A percentile compares a stretch with the other conserved stretches of the same genome.
Conservation (phyloP, 2,329 filamentous ascomycete genomes). For the Botrytis byssoidea region DNA sequence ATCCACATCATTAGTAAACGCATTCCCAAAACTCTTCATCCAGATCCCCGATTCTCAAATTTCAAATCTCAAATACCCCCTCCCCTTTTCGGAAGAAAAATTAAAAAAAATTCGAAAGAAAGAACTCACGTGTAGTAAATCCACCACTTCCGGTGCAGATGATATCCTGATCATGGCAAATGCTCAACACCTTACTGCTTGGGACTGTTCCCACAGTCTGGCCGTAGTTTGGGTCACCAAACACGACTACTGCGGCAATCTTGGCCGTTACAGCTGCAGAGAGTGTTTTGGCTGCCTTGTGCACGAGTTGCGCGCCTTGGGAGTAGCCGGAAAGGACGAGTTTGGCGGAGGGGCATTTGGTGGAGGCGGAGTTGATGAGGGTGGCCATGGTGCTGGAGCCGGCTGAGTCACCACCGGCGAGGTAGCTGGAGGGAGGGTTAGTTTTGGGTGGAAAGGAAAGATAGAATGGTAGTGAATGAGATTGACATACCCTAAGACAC, state of each 20-base stretch:
- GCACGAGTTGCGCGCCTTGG: constrained; percentile 46
- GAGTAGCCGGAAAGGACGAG: constrained; percentile 45
- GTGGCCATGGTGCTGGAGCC: constrained; percentile 26
- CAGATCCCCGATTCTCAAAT: neutral
- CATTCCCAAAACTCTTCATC: too few species aligned
- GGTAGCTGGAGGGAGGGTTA: neutral
- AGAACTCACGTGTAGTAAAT: constrained; percentile 12
- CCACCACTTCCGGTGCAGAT: neutral
- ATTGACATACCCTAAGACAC: constrained; percentile 31
- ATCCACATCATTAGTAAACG: constrained; percentile 43
- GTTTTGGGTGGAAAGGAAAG: neutral
- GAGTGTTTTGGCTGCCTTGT: constrained; percentile 41
- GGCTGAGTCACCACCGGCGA: neutral
- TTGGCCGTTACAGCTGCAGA: constrained; percentile 32
- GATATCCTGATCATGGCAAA: constrained; percentile 14
- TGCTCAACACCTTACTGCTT: constrained; percentile 21
- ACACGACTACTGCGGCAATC: constrained; percentile 45
- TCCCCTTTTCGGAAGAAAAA: neutral
- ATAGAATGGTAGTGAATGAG: neutral
- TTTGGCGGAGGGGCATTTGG: constrained; percentile 42
- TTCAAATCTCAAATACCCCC: neutral
- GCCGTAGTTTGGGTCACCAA: constrained; percentile 43
- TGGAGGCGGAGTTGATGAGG: constrained; percentile 38
- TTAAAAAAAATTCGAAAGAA: neutral
- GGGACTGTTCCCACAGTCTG: constrained; percentile 6